Evolutionary conservation across 1,139 yeast genomes (phyloP).

Genomic region (Yarrowia galli): DNA sequence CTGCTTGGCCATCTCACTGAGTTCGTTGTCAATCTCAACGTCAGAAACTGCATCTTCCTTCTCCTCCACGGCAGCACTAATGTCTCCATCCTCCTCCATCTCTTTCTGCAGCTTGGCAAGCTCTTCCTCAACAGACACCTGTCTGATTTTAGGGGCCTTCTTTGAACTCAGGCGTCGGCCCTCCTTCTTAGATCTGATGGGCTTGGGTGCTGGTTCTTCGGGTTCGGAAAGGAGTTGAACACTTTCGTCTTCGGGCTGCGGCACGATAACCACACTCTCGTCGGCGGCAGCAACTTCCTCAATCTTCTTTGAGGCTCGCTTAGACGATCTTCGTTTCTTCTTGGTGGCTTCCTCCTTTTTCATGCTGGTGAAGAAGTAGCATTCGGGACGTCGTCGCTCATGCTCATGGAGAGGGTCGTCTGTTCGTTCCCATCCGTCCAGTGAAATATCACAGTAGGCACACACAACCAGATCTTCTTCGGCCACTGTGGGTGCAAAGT

Average conservation of each 20-base stretch:
- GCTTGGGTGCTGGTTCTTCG: background rate
- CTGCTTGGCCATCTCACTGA: slow-evolving; percentile 14
- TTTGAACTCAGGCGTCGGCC: background rate
- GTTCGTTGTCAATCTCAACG: slow-evolving; percentile 21
- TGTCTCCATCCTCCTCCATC: slow-evolving; percentile 37
- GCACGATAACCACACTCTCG: background rate
- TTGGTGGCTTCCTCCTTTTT: slow-evolving; percentile 1
- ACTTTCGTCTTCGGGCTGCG: background rate
- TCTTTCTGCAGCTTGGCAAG: slow-evolving; percentile 32
- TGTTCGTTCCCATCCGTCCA: slow-evolving; percentile 74
- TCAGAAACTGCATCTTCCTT: slow-evolving; percentile 30
- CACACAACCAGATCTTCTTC: slow-evolving; percentile 74
- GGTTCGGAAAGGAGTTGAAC: slow-evolving; percentile 9
- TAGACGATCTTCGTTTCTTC: slow-evolving; percentile 10
- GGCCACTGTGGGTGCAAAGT: slow-evolving; percentile 66
- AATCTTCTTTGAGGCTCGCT: slow-evolving; percentile 10
- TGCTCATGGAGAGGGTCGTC: slow-evolving; percentile 65
- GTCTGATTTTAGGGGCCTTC: slow-evolving; percentile 11
- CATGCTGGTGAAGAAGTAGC: slow-evolving; percentile 56
- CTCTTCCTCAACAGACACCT: slow-evolving; percentile 36
- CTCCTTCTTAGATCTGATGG: slow-evolving; percentile 34
- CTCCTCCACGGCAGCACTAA: slow-evolving; percentile 31
- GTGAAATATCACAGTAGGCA: slow-evolving; percentile 69
- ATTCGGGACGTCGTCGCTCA: slow-evolving; percentile 55
- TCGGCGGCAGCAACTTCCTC: background rate